Conservation (phyloP, 129 eudicot species). For the Lonicera japonica region DNA sequence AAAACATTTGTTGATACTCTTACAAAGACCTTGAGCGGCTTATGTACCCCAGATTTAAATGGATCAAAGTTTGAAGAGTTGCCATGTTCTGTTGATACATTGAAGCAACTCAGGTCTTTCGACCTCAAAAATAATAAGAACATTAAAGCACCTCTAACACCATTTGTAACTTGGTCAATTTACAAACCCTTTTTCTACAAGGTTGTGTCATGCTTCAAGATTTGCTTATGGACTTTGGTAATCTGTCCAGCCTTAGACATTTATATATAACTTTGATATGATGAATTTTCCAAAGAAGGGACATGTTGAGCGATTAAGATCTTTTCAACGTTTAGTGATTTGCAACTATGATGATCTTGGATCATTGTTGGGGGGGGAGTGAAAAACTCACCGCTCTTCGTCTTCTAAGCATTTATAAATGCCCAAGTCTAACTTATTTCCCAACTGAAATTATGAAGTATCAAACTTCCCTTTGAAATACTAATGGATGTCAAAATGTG, state of each 20-base stretch:
- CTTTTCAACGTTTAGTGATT: slow-evolving; percentile 19
- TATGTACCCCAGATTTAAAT: slow-evolving; percentile 21
- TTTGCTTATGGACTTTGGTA: slow-evolving; percentile 13
- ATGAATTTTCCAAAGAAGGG: neutral
- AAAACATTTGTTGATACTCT: slow-evolving; percentile 9
- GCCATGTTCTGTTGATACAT: too few relatives aligned
- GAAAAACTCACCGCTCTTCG: slow-evolving; percentile 20
- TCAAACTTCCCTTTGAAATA: too few relatives aligned
- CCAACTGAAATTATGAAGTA: too few relatives aligned
- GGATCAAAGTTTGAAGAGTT: too few relatives aligned
- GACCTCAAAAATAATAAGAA: too few relatives aligned
- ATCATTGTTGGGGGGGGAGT: slow-evolving; percentile 7
- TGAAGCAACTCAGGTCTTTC: too few relatives aligned
- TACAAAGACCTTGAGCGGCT: slow-evolving; percentile 15
- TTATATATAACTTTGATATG: slow-evolving; percentile 16
- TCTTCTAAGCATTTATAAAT: slow-evolving; percentile 10
- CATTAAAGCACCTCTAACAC: slow-evolving; percentile 18
- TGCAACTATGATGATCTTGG: slow-evolving; percentile 11
- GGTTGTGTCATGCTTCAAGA: slow-evolving; percentile 23
- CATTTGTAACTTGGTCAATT: slow-evolving; percentile 21
- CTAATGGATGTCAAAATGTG: too few relatives aligned
- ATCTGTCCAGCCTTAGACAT: slow-evolving; percentile 10
- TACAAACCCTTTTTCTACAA: slow-evolving; percentile 22
- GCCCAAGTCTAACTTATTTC: too few relatives aligned
- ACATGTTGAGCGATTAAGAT: neutral